Evolutionary conservation across 2,329 filamentous ascomycete genomes (phyloP), one percentile per base, ranked within the genome.

Genomic region (Conoideocrella luteorostrata): DNA sequence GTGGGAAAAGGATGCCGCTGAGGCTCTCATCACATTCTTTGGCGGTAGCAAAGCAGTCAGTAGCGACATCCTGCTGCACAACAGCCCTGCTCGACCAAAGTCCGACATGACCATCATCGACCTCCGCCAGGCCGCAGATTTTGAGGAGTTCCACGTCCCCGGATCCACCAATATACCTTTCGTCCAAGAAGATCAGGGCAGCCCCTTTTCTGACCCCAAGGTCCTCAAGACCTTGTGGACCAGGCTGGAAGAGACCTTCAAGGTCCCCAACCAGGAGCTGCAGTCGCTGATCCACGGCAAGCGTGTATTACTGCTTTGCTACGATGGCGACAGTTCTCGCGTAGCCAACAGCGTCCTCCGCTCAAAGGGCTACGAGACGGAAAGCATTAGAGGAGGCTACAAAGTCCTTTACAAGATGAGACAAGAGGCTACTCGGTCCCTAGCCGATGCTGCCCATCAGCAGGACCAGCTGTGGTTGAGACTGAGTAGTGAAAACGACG

Each of bases 301-400:
- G 43, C 62, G 63, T 5, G 53, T 74, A 11, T 51, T 78, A 10
- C 51, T 77, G 9, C 53, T 75, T 9, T 78, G 75, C 53, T 77
- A 78, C 41, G 62, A 75, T 37, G 76, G 76, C 3, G 73, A 80
- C 45, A 72, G 68, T 23, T 65, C 75, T 4, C 65, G 76, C 1
- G 66, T 79, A 5, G 75, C 74, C 3, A 71, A 71, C 3, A 77
- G 73, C 42, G 66, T 79, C 3, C 54, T 79, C 38, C 63, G 74
- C 5, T 72, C 71, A 0, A 74, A 71, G 48, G 72, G 69, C 0
- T 59, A 68, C 20, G 62, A 66, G 44, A 70, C 71, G 1, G 66
- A 69, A 33, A 74, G 68, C 50, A 51, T 77, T 18, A 57, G 62
- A 18, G 71, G 69, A 7, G 74, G 73, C 0, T 56, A 57, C 22